Base-by-base conservation (phyloP, 2,329 filamentous ascomycete species). In the Tetracladium maxilliforme region DNA sequence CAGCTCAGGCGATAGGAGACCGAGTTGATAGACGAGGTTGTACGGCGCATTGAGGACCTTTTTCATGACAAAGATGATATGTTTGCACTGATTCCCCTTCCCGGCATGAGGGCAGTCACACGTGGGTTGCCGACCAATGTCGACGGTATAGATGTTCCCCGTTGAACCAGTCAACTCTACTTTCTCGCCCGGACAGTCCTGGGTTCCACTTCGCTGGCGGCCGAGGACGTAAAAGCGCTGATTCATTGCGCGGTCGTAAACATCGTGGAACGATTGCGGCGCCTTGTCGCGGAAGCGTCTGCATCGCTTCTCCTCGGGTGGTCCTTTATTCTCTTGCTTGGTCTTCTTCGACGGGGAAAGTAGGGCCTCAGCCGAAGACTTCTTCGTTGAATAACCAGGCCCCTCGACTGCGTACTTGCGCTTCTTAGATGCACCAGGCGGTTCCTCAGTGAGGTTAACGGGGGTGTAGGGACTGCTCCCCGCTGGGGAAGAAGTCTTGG, bases 51-150 rank as follows among this genome's bases (percentile, higher is more conserved):
- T 70, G 21, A 75, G 53, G 3, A 69, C 61, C 14, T 64, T 61
- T 24, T 62, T 45, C 28, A 74, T 31, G 49, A 64, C 64, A 39
- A 71, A 73, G 22, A 66, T 46, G 21, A 72, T 61, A 35, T 75
- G 70, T 40, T 75, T 75, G 56, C 70, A 77, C 36, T 70, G 63
- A 22, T 66, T 63, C 5, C 67, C 62, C 29, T 64, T 64, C 17
- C 23, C 31, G 14, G 27, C 51, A 42, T 70, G 61, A 1, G 64
- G 64, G 40, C 68, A 73, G 28, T 54, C 54, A 43, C 68, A 73
- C 6, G 35, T 47, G 1, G 68, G 66, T 8, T 54, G 37, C 26
- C 61, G 59, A 29, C 48, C 44, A 26, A 77, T 62, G 8, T 44
- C 52, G 17, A 70, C 56, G n/a, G 52, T 61, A 44, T 77, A 75